Base-by-base conservation (phyloP, 169 alveolate species). In the Babesia sp. region DNA sequence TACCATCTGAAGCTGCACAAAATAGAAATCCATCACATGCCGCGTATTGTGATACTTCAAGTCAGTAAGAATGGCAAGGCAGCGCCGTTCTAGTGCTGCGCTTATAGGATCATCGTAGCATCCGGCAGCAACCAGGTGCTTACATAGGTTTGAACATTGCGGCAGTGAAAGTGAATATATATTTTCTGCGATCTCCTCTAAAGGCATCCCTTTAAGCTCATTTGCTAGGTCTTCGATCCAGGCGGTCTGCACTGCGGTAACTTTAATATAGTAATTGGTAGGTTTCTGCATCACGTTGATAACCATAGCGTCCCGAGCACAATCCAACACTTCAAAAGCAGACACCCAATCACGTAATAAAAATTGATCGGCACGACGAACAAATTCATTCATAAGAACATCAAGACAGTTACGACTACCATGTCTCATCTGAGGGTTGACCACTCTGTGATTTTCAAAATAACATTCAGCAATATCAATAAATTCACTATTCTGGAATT, bases 1-100 rank as follows among this genome's bases (percentile, higher is more conserved):
- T 5, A 50, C 51, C 74, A 64, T 64, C 61, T 64, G 74, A 7
- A 64, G 53, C 63, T 64, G 74, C 54, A 50, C 31, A 41, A 64
- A 64, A 51, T 64, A 45, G 28, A 33, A 50, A 56, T 64, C 74
- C 55, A 33, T 12, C 26, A 64, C 39, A 48, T 64, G 74, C 45
- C 74, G 51, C 50, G 41, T 64, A 14, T 59, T 64, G 28, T 64
- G 74, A 33, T 64, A 64, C 74, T 64, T 64, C 33, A 64, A 29
- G 63, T 64, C 74, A 39, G 74, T 64, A 37, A 64, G 28, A 22
- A 64, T 59, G 22, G 74, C 2, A 5, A 64, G 74, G 37, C 74
- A 64, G 39, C 74, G 59, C 22, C 74, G 59, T 22, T 64, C 74
- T 2, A 64, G 11, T 14, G 39, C 24, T 8, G 74, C 74, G 22